Evolutionary conservation across 129 eudicot genomes (phyloP), one percentile per base, ranked within the genome.

Genomic region (Pulicaria dysenterica): DNA sequence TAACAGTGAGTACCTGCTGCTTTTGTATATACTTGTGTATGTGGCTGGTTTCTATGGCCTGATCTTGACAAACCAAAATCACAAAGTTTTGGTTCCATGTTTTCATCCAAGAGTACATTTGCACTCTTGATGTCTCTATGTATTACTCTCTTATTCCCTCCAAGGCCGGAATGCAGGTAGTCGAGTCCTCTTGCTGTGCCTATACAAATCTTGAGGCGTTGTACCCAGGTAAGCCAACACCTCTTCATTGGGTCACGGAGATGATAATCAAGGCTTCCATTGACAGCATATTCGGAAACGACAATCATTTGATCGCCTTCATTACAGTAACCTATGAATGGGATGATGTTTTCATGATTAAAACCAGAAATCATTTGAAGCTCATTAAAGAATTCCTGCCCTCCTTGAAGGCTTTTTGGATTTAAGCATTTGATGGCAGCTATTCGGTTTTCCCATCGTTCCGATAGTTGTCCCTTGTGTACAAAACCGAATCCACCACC

Each of bases 131-230:
- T 14, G 47, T 41, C 16, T 39, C 67, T 61, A 19, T 61, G 67
- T 13, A 61, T 41, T 36, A 61, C 67, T 61, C 11, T 61, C 12
- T 41, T 41, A 0, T 41, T 5, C 11, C 39, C 46, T 16, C 43
- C 64, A 36, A 34, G 42, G 2, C 43, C 44, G 4, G 64, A 58
- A 16, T 58, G 64, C 10, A 58, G 64, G 64, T 58, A 58, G 15
- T 12, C 13, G 34, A 61, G 67, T 14, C 67, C 67, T 14, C 9
- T 59, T 36, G 65, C 65, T 59, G 65, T 44, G 44, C 65, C 65
- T 39, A 59, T 9, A 44, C 65, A 59, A 9, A 59, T 59, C 44
- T 0, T 13, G 45, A 59, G 65, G 41, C 65, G 65, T 37, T 59
- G 65, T 14, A 6, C 36, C 67, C 67, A 61, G n/a, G 67, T 61